Conservation (phyloP, 768 basidiomycete genomes). For the Lactifluus rugatus region DNA sequence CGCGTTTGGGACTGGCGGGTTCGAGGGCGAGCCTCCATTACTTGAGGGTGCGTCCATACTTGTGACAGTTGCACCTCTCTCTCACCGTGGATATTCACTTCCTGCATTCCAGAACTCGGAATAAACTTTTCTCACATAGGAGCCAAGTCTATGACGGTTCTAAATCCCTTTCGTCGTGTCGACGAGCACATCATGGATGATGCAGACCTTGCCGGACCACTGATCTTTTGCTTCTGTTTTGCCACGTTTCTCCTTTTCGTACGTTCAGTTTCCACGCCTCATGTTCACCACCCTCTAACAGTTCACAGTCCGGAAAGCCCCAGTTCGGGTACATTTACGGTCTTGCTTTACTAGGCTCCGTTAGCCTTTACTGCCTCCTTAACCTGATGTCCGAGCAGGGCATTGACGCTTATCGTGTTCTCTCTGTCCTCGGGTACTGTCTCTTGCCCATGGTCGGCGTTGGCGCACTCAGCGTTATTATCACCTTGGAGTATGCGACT, state of each 20-base stretch:
- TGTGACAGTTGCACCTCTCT: background rate
- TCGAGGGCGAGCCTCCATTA: conserved; percentile 92
- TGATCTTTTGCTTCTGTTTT: conserved; percentile 92
- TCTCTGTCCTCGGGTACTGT: conserved; percentile 94
- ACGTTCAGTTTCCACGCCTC: conserved; percentile 27
- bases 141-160: conserved; percentile 86
- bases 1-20: conserved; percentile 89
- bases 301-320: conserved; percentile 82
- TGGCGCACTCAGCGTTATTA: conserved; percentile 76
- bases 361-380: conserved; percentile 86
- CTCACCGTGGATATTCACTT: background rate
- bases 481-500: conserved; percentile 73
- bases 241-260: conserved; percentile 88
- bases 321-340: conserved; percentile 99
- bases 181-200: conserved; percentile 98
- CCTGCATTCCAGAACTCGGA: conserved; percentile 62
- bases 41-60: conserved; percentile 63
- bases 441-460: conserved; percentile 94
- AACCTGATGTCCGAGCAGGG: conserved; percentile 95
- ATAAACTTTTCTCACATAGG: conserved; percentile 97
- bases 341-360: conserved; percentile 88
- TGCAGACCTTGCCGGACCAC: conserved; percentile 92
- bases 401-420: conserved; percentile 92
- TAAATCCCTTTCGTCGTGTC: conserved; percentile 79
- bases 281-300: background rate